A percentile compares a stretch with the other conserved stretches of the same genome.
phyloP scores from a whole-genome alignment of 2,329 filamentous ascomycete genomes.

The Ceratocystis albifundus region DNA sequence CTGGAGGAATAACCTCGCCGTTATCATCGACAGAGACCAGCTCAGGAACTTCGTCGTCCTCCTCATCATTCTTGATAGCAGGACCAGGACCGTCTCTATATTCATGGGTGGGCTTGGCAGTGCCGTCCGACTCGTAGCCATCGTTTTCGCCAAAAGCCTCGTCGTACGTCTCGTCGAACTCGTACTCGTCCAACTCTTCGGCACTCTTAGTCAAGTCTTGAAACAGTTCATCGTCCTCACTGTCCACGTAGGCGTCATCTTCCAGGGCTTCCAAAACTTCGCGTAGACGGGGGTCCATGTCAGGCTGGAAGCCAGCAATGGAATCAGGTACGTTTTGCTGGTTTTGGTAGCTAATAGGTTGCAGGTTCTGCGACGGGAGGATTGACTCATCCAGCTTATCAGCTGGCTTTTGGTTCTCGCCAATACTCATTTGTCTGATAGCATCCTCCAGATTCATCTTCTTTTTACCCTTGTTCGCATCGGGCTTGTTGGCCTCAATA shows the following conservation, averaged over 20 bases:
- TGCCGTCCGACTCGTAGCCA: conserved; percentile 92
- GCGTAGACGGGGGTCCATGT: conserved; percentile 88
- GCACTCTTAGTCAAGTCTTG: conserved; percentile 56
- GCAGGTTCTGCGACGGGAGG: conserved; percentile 67
- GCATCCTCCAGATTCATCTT: conserved; percentile 77
- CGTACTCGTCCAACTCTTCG: conserved; percentile 62
- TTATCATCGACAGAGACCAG: conserved; percentile 40
- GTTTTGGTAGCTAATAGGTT: conserved; percentile 70
- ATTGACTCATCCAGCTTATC: conserved; percentile 62
- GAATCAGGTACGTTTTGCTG: conserved; percentile 88
- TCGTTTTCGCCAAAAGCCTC: conserved; percentile 45
- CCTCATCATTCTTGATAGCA: conserved; percentile 15
- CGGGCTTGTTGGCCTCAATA: conserved; percentile 56
- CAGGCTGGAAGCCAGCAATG: conserved; percentile 86
- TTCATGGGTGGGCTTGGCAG: conserved; percentile 60
- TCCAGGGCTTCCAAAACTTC: conserved; percentile 90
- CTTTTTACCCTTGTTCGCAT: conserved; percentile 53
- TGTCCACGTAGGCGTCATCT: conserved; percentile 85
- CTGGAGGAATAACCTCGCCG: conserved; percentile 32
- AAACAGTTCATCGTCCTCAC: conserved; percentile 79
- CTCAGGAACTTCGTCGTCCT: conserved; percentile 35
- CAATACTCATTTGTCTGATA: conserved; percentile 49
- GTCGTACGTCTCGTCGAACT: conserved; percentile 59
- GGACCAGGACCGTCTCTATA: conserved; percentile 33
- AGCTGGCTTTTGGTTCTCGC: conserved; percentile 35